Evolutionary conservation across 768 basidiomycete species (phyloP), one percentile per base, ranked within the genome.

Genomic region (Pulveroboletus frians): DNA sequence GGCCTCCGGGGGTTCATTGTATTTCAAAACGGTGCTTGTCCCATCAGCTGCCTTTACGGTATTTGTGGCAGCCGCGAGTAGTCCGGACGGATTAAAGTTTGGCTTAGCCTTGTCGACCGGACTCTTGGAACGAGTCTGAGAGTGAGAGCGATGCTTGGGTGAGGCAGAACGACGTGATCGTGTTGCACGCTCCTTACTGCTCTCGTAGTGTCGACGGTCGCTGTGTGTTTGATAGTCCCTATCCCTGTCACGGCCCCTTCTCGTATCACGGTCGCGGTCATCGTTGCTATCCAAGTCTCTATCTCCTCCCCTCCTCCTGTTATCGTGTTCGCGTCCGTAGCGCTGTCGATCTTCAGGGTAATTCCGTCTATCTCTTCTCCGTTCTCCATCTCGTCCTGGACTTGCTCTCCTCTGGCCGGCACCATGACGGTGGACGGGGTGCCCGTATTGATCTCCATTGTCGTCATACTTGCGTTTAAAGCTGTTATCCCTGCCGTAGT

Each of bases 1-100:
- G 26, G 95, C 96, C 74, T 99, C 96, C 6, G 96, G 93, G 14
- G 96, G 96, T 68, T 99, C 96, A 54, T 98, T 94, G 67, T 99
- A 99, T 68, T 98, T 99, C 54, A 99, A 74, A 38, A 96, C 81
- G 6, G 87, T 85, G 58, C 74, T 83, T 43, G 80, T 80, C n/a
- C 88, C 91, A 62, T 90, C 84, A 7, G 73, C 71, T 29, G 81
- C 76, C 55, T 80, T 78, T 37, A 94, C 84, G 1, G 90, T 92
- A 63, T 99, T 98, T 3, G 96, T 98, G 62, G 90, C 96, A 4
- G 95, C 95, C 1, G 95, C 96, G 32, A 99, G 79, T 7, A 95
- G 74, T 11, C 96, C 96, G 17, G 92, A 96, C 5, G 79, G 78
- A 14, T 72, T 78, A 65, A 95, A 97, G 63, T 96, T 94, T 9